Conservation (phyloP, 441 rosid species). For the Aquilaria agallochum region DNA sequence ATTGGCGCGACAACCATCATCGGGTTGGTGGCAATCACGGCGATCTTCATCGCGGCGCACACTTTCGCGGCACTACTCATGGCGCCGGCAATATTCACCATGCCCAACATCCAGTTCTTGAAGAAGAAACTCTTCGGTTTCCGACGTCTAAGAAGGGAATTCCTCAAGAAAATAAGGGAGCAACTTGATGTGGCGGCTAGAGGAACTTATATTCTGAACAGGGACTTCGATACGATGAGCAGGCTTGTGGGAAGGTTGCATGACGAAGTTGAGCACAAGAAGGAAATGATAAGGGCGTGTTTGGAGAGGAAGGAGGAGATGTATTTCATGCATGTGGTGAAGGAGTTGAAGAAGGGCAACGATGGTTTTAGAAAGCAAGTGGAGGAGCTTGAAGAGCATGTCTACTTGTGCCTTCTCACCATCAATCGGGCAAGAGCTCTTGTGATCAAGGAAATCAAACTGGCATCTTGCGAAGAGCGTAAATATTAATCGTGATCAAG, state of each 20-base stretch:
- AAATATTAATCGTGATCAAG: no score
- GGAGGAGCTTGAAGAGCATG: conserved; percentile 47
- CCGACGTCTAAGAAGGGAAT: conserved; percentile 16
- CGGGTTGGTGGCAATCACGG: conserved; percentile 22
- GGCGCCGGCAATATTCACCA: conserved; percentile 28
- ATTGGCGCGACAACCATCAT: conserved; percentile 32
- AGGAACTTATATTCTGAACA: conserved; percentile 38
- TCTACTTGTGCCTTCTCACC: conserved; percentile 39
- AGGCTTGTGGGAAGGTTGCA: conserved; percentile 40
- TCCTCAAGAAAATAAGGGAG: conserved; percentile 20
- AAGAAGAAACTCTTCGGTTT: conserved; percentile 21
- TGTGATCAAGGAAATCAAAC: conserved; percentile 21
- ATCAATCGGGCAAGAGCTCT: conserved; percentile 40
- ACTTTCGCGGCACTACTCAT: conserved; percentile 22
- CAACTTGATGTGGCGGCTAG: conserved; percentile 44
- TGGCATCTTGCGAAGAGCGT: no score
- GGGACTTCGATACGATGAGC: conserved; percentile 46
- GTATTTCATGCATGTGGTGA: conserved; percentile 23
- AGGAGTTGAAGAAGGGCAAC: conserved; percentile 33
- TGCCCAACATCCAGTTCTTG: conserved; percentile 17
- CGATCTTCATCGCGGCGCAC: conserved; percentile 31
- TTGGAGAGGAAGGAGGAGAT: conserved; percentile 27
- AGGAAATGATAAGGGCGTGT: conserved; percentile 27
- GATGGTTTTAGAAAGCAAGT: conserved; percentile 32
- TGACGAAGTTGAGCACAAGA: conserved; percentile 44